Conservation (phyloP, 768 basidiomycete species). For the Mycena albidolilacea region DNA sequence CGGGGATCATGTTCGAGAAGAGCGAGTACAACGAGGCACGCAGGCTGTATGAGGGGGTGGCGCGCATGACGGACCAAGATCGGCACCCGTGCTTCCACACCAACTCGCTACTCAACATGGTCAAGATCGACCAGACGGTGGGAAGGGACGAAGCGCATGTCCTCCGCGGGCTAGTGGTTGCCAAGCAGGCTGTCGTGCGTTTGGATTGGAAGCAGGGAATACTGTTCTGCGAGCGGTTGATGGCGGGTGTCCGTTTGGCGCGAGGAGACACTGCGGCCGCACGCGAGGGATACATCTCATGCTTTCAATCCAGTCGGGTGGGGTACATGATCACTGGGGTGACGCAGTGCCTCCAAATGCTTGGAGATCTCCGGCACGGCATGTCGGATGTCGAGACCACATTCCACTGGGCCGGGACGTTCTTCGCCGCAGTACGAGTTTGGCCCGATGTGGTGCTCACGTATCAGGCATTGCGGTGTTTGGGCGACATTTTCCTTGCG, state of each 20-base stretch:
- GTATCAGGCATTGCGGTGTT: slow-evolving; percentile 8
- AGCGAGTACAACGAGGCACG: slow-evolving; percentile 25
- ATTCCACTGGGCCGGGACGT: slow-evolving; percentile 5
- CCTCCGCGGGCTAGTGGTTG: background rate
- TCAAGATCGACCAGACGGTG: slow-evolving; percentile 13
- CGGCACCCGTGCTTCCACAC: slow-evolving; percentile 12
- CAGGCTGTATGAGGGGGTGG: slow-evolving; percentile 4
- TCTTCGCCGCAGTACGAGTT: slow-evolving; percentile 5
- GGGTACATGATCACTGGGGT: background rate
- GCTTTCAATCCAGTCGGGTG: background rate
- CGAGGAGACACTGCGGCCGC: slow-evolving; percentile 3
- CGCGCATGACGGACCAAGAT: slow-evolving; percentile 5
- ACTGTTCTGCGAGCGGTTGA: slow-evolving; percentile 3
- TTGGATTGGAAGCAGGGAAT: slow-evolving; percentile 1
- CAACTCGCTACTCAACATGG: slow-evolving; percentile 7
- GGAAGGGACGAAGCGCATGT: slow-evolving; percentile 5
- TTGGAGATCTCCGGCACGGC: slow-evolving; percentile 5
- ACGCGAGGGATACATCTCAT: background rate
- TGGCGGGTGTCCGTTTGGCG: slow-evolving; percentile 3
- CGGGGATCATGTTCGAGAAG: slow-evolving; percentile 20
- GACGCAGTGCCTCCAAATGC: slow-evolving; percentile 14
- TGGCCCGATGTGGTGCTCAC: background rate
- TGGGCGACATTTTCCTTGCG: background rate
- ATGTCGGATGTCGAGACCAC: background rate
- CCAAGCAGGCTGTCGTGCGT: background rate